Evolutionary conservation across 2,329 filamentous ascomycete species (phyloP), one percentile per base, ranked within the genome.

Genomic region (Septoria petroselini): DNA sequence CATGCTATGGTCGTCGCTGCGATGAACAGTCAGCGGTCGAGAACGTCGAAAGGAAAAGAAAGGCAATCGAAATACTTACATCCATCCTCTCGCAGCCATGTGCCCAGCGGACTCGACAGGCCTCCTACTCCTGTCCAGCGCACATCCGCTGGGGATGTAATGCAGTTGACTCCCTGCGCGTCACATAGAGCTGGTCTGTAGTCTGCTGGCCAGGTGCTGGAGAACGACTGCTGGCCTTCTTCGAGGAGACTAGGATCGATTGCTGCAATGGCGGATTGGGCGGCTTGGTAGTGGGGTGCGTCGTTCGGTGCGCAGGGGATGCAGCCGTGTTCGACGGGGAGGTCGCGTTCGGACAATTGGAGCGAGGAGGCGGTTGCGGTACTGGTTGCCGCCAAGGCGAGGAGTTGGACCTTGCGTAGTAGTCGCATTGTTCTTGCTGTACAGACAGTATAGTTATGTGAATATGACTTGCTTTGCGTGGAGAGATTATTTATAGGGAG

Each of bases 41-140:
- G 3, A 25, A 4, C 3, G 34, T 6, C 9, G 11, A 4, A 3
- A 2, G 12, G 15, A 14, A 21, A 7, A n/a, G n/a, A n/a, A n/a
- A n/a, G n/a, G n/a, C n/a, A n/a, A n/a, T n/a, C n/a, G 14, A 7
- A 18, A 21, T 7, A 37, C 31, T 29, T 15, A 44, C 41, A 35
- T 5, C 41, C 41, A 35, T 44, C 41, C 19, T 35, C 19, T 30
- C 19, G 34, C 4, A 11, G 15, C 41, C 41, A 44, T 15, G n/a
- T 21, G 7, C 41, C 41, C 18, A 44, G 15, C 19, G 41, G 41
- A 1, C 12, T 18, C 12, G 41, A 34, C 15, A 44, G 14, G 1
- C 41, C 41, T 11, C 15, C 14, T 25, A 17, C 19, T 14, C n/a
- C 30, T 18, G 31, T 27, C 29, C 19, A 35, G 14, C 18, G n/a